Base-by-base conservation (phyloP, 805 yeast genomes). In the Blastobotrys chiropterorum region DNA sequence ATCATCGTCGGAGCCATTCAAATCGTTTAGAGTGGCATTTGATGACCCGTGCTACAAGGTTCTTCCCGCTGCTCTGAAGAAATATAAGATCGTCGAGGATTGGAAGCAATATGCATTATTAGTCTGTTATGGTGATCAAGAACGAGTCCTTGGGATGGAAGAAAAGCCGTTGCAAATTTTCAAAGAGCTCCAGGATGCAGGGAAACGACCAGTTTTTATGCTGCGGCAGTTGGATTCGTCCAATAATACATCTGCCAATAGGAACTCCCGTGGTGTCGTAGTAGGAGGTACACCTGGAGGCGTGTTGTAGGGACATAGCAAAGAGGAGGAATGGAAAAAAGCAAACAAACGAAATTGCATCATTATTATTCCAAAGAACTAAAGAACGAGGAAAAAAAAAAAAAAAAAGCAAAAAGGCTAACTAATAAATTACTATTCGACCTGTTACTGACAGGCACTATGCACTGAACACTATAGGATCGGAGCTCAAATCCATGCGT, bases 21-120 rank as follows among this genome's bases (percentile, higher is more conserved):
- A 87, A 60, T 94, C 87, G 59, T 69, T 90, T 55, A 71, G 94
- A 46, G 95, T 96, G 1, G 85, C 92, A 5, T 82, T 87, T 21
- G 96, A 90, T 51, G 98, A 92, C 61, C 90, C 97, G 1, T 90
- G 97, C 65, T 82, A 85, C 60, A 86, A 86, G 65, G 85, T 92
- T 19, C 71, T 94, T 46, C 95, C 87, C 62, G 88, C 85, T 38
- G 97, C 96, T 3, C 83, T 89, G 86, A 81, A 83, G 59, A 77
- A 95, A 55, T 95, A 90, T 69, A 83, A 82, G 53, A 75, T 92
- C 47, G 79, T 81, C 31, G 83, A 80, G 48, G 96, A 89, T 63
- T 86, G 96, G 90, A 77, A 86, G 49, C 85, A 88, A 61, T 92
- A 90, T 64, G 96, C 90, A 1, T 71, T 92, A 48, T 90, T 90